A percentile compares a stretch with the other conserved stretches of the same genome.
Evolutionary conservation across 805 yeast species (phyloP).

Genomic region (Kockiozyma suomiensis): DNA sequence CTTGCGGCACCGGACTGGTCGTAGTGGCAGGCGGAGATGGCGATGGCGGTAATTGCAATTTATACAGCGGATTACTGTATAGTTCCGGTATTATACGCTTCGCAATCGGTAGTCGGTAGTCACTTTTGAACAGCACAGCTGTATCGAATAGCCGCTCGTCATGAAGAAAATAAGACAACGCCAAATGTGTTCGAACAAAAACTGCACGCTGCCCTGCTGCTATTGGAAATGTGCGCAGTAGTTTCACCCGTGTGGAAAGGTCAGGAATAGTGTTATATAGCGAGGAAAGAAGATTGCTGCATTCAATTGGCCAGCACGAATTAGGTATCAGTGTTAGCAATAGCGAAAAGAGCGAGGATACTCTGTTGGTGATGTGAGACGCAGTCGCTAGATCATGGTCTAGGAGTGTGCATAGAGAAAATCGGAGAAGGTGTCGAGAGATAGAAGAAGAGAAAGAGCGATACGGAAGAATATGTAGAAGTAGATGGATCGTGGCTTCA

Average conservation of each 20-base stretch:
- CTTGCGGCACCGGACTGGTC: neutral
- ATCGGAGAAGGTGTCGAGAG: slow-evolving; percentile 2
- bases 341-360: slow-evolving; percentile 3
- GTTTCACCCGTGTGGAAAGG: neutral
- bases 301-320: slow-evolving; percentile 9
- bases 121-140: neutral
- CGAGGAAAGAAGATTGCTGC: neutral
- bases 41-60: neutral
- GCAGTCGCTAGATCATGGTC: neutral
- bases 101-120: slow-evolving; percentile 26
- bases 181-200: slow-evolving; percentile 16
- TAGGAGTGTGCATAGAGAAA: slow-evolving; percentile 15
- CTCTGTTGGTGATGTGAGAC: neutral
- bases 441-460: neutral
- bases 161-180: slow-evolving; percentile 22
- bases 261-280: slow-evolving; percentile 9
- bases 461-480: neutral
- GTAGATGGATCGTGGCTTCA: neutral
- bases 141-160: slow-evolving; percentile 3
- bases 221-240: slow-evolving; percentile 15
- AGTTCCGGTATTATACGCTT: slow-evolving; percentile 26
- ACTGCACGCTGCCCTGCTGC: slow-evolving; percentile 15
- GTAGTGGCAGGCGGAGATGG: neutral
- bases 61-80: slow-evolving; percentile 18
- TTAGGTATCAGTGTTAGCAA: slow-evolving; percentile 8